A percentile compares a stretch with the other conserved stretches of the same genome.
Evolutionary conservation across 257 asterid genomes (phyloP).

Genomic region (Haberlea rhodopensis): DNA sequence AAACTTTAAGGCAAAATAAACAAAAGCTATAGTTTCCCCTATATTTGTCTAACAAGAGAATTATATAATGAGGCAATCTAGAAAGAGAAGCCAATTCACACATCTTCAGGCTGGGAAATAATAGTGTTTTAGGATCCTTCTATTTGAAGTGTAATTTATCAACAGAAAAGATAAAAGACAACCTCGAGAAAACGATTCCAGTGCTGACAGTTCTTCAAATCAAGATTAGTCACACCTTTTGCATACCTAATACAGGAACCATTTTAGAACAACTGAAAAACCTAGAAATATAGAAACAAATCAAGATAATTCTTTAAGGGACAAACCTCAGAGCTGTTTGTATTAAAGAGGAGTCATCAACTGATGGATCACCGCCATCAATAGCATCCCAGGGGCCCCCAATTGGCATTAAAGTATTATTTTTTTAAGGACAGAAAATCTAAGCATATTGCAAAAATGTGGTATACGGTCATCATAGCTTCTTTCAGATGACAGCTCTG

Average conservation of each 20-base stretch:
- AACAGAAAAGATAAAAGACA: conserved; percentile 15
- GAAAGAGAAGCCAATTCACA: not conserved
- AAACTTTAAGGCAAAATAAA: not conserved
- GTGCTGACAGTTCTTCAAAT: conserved; percentile 66
- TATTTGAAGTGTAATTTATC: conserved; percentile 10
- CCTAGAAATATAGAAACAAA: conserved; percentile 6
- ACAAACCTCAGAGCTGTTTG: conserved; percentile 78
- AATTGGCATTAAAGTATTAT: conserved; percentile 67
- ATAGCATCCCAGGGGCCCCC: conserved; percentile 84
- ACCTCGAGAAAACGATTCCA: conserved; percentile 99
- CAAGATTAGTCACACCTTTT: conserved; percentile 68
- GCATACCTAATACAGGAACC: conserved; percentile 50
- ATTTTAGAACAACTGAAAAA: conserved; percentile 34
- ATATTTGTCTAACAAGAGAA: not conserved
- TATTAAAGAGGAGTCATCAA: conserved; percentile 65
- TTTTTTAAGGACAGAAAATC: conserved; percentile 77
- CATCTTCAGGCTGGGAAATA: not conserved
- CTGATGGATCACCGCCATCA: conserved; percentile 96
- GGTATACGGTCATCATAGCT: conserved; percentile 79
- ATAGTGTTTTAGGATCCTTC: conserved; percentile 1
- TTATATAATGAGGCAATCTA: not conserved
- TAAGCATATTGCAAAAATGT: conserved; percentile 78
- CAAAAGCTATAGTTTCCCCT: not conserved
- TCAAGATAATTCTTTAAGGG: conserved; percentile 7
- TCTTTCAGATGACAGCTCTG: conserved; percentile 83